Percentiles rank a stretch among this genome's conserved stretches.
These are phyloP conservation scores for Shiraia sp. DNA, from an alignment of 2,329 filamentous ascomycete species.

Conservation along the genomic window DNA sequence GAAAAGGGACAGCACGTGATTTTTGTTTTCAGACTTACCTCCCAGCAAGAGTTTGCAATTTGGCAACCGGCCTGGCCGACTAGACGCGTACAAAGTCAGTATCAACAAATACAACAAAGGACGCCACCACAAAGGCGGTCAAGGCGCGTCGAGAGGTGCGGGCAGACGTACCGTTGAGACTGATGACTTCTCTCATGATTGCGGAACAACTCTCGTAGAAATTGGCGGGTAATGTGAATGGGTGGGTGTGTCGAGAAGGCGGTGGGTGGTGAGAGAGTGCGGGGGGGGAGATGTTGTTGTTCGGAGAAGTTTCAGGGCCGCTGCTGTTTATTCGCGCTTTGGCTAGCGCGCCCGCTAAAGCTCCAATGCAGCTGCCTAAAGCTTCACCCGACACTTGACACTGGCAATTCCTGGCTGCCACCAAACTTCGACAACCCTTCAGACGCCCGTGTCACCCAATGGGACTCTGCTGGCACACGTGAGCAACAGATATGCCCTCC, in stretches of 20 bases:
- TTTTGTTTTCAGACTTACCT: conserved; percentile 70
- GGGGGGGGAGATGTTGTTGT: conserved; percentile 26
- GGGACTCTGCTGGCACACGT: conserved; percentile 16
- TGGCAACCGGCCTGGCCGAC: conserved; percentile 99
- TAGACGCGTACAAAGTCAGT: conserved; percentile 64
- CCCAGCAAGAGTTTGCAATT: conserved; percentile 99
- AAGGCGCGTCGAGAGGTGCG: conserved; percentile 44
- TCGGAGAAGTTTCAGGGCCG: conserved; percentile 7
- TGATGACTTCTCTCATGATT: conserved; percentile 98
- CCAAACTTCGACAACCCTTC: not conserved
- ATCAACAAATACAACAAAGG: conserved; percentile 32
- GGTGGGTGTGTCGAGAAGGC: conserved; percentile 26
- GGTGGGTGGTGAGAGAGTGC: conserved; percentile 20
- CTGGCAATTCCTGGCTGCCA: no score
- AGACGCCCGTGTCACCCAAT: conserved; percentile 13
- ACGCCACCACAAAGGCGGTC: conserved; percentile 45
- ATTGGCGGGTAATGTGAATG: conserved; percentile 37
- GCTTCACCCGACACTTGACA: no score
- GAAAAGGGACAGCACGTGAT: conserved; percentile 11
- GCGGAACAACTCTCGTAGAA: conserved; percentile 37
- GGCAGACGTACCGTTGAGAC: conserved; percentile 84
- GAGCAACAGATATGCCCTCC: conserved; percentile 8
- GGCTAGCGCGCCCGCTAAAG: not conserved
- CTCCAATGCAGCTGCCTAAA: not conserved
- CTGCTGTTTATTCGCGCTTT: not conserved